Percentiles rank a stretch among this genome's conserved stretches.
Conservation (phyloP, 1,139 yeast genomes). For the Zygosaccharomyces pseudobailii region DNA sequence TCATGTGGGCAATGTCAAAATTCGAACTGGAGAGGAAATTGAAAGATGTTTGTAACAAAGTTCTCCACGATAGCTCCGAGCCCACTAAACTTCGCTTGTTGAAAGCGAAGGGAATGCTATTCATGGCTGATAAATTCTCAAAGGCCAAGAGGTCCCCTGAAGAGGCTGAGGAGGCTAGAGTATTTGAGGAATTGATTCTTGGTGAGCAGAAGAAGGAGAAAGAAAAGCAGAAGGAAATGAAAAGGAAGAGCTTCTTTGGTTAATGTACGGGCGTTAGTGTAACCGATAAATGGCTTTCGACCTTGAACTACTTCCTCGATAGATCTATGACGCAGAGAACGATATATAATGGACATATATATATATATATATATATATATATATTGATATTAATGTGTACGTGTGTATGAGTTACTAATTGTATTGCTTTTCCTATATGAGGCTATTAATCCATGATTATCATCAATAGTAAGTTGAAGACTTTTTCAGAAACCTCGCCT, state of each 20-base stretch:
- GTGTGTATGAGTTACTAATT: not conserved
- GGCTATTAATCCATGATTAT: not conserved
- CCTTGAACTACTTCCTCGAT: not conserved
- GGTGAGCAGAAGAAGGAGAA: conserved; percentile 46
- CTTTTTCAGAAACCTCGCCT: not conserved
- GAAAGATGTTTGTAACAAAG: conserved; percentile 58
- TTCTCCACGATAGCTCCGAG: conserved; percentile 54
- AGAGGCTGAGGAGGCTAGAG: conserved; percentile 70
- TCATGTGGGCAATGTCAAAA: conserved; percentile 79
- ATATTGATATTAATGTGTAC: not conserved
- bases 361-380: not conserved
- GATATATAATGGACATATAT: not conserved
- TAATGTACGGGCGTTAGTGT: not conserved
- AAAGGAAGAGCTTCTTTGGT: not conserved
- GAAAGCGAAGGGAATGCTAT: conserved; percentile 57
- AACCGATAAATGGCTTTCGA: not conserved
- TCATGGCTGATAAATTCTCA: conserved; percentile 53
- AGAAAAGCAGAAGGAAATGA: conserved; percentile 18
- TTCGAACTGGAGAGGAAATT: conserved; percentile 67
- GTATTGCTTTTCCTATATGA: not conserved
- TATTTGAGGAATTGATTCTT: conserved; percentile 67
- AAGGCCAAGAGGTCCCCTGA: conserved; percentile 57
- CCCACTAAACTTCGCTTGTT: conserved; percentile 47
- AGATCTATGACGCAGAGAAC: not conserved
- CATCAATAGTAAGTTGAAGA: not conserved